Percentiles rank a stretch among this genome's conserved stretches.
These are phyloP conservation scores for Podila verticillata DNA, from an alignment of 192 early-diverging fungal genomes.

Conservation along the genomic window DNA sequence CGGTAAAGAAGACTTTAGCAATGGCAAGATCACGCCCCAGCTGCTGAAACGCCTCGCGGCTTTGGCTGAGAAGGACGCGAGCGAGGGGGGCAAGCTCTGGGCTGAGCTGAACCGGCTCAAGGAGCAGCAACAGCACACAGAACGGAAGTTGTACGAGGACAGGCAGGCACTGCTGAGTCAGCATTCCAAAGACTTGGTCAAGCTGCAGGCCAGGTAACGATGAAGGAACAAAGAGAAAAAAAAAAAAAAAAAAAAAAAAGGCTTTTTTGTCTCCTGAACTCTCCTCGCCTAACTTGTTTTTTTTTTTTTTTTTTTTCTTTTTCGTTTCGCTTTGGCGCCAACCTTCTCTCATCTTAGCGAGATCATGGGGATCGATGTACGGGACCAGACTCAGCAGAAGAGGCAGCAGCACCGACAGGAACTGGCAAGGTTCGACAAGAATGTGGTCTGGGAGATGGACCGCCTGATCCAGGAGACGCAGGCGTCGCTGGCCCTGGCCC, in stretches of 20 bases:
- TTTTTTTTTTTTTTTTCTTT: background rate
- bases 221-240: background rate
- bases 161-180: slow-evolving; percentile 12
- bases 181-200: slow-evolving; percentile 29
- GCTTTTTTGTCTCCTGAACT: background rate
- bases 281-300: background rate
- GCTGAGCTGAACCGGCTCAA: slow-evolving; percentile 21
- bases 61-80: slow-evolving; percentile 22
- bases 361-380: slow-evolving; percentile 36
- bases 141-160: slow-evolving; percentile 18
- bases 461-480: slow-evolving; percentile 14
- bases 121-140: slow-evolving; percentile 14
- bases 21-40: slow-evolving; percentile 41
- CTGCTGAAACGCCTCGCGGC: slow-evolving; percentile 29
- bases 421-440: slow-evolving; percentile 28
- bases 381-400: background rate
- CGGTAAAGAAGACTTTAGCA: slow-evolving; percentile 22
- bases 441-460: slow-evolving; percentile 25
- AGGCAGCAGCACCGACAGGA: slow-evolving; percentile 13
- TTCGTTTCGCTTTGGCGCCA: background rate
- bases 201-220: slow-evolving; percentile 42
- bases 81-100: slow-evolving; percentile 14
- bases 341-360: slow-evolving; percentile 19
- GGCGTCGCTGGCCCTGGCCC: slow-evolving; percentile 5
- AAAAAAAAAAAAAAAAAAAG: background rate